Evolutionary conservation across 2,329 filamentous ascomycete genomes (phyloP).

Genomic region (Nothopassalora personata): DNA sequence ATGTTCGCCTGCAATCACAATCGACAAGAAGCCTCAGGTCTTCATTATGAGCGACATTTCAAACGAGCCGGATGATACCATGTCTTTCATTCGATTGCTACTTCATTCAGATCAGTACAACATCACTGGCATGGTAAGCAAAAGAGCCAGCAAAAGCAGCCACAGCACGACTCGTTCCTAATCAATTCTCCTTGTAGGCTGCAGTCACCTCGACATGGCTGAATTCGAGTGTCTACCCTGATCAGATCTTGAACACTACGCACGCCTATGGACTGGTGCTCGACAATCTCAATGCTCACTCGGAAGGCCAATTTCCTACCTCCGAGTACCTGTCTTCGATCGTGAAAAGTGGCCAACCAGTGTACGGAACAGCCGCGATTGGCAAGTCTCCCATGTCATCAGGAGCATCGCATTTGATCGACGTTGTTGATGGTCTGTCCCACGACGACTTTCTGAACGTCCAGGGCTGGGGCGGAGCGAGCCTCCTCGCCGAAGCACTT

Average conservation of each 20-base stretch:
- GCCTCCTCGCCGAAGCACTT: conserved; percentile 48
- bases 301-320: conserved; percentile 23
- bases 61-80: conserved; percentile 28
- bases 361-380: conserved; percentile 36
- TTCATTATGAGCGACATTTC: conserved; percentile 29
- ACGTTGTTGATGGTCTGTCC: conserved; percentile 16
- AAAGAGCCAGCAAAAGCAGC: background rate
- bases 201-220: conserved; percentile 26
- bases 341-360: conserved; percentile 35
- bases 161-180: background rate
- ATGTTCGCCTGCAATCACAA: conserved; percentile 16
- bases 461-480: conserved; percentile 47
- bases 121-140: conserved; percentile 19
- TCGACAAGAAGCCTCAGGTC: conserved; percentile 21
- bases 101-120: conserved; percentile 24
- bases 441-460: conserved; percentile 44
- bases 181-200: background rate
- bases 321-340: conserved; percentile 18
- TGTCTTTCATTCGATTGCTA: conserved; percentile 24
- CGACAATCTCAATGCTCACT: conserved; percentile 43
- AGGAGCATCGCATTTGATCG: conserved; percentile 19
- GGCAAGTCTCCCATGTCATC: conserved; percentile 23
- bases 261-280: conserved; percentile 25
- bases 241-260: conserved; percentile 28
- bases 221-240: conserved; percentile 21